These are phyloP conservation scores for Euphrasia arctica DNA, from an alignment of 305 asterid species.

Conservation along the genomic window DNA sequence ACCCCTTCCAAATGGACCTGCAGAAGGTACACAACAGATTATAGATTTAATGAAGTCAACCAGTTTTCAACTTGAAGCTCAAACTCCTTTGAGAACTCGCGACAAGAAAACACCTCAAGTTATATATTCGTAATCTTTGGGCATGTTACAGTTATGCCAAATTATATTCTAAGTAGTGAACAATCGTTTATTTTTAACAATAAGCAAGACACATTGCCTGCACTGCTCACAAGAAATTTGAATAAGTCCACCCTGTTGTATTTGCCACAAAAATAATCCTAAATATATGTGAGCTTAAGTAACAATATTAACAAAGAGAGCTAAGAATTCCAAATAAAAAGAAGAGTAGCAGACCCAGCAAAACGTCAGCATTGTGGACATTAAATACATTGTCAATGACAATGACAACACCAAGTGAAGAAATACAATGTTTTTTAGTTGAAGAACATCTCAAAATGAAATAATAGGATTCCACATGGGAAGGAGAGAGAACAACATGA, in stretches of 20 bases:
- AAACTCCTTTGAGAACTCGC: not conserved
- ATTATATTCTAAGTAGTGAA: not conserved
- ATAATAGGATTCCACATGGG: not conserved
- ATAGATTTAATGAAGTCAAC: not conserved
- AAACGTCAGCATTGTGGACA: not conserved
- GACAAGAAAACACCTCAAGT: not conserved
- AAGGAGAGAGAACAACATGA: not conserved
- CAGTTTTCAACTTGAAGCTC: not conserved
- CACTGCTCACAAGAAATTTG: not conserved
- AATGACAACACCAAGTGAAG: not conserved
- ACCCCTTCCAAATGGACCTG: constrained; percentile 82
- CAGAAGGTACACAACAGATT: not conserved
- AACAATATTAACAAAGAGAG: too few species aligned
- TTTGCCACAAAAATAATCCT: too few species aligned
- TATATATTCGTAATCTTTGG: not conserved
- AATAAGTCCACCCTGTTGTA: too few species aligned
- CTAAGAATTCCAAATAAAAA: not conserved
- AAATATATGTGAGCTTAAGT: too few species aligned
- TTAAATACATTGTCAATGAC: too few species aligned
- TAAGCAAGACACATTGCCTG: not conserved
- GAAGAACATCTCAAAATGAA: not conserved
- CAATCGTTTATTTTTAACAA: not conserved
- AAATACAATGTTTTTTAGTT: not conserved
- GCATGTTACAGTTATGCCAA: not conserved
- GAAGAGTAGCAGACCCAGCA: not conserved